phyloP scores from a whole-genome alignment of 2,329 filamentous ascomycete genomes.

The Epichloe brachyelytri region DNA sequence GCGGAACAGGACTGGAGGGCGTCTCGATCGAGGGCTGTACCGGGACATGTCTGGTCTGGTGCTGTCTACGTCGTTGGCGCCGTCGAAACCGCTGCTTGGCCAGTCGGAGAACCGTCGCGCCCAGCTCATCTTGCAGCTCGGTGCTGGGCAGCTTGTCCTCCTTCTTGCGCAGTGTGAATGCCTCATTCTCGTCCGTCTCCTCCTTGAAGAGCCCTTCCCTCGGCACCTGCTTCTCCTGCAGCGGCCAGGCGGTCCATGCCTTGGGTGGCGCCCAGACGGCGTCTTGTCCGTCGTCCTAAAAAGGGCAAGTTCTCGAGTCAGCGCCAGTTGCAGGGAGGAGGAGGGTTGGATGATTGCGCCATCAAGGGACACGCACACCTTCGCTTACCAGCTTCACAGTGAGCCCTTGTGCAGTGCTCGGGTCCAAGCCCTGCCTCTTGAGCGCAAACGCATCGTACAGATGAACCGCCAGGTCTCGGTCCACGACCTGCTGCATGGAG shows the following conservation, averaged over 20 bases:
- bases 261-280: conserved; percentile 39
- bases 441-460: conserved; percentile 67
- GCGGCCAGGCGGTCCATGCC: conserved; percentile 77
- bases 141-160: conserved; percentile 38
- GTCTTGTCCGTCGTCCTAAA: conserved; percentile 19
- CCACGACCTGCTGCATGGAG: conserved; percentile 49
- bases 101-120: conserved; percentile 49
- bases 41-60: not conserved
- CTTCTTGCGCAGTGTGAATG: conserved; percentile 35
- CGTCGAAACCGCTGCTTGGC: conserved; percentile 52
- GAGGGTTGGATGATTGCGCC: too few species aligned
- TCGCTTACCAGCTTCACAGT: conserved; percentile 15
- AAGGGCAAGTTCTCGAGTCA: not conserved
- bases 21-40: conserved; percentile 6
- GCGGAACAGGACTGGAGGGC: not conserved
- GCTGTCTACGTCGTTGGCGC: conserved; percentile 10
- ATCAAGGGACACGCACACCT: too few species aligned
- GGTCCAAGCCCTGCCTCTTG: conserved; percentile 28
- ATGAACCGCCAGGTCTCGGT: conserved; percentile 59
- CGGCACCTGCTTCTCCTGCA: conserved; percentile 50
- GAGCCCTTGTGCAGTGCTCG: conserved; percentile 15
- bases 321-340: not conserved
- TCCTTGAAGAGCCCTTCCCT: conserved; percentile 36
- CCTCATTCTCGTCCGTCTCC: conserved; percentile 33
- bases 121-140: conserved; percentile 56